Percentiles rank a stretch among this genome's conserved stretches.
These are phyloP conservation scores for Mortierella antarctica DNA, from an alignment of 192 early-diverging fungal species.

Conservation along the genomic window DNA sequence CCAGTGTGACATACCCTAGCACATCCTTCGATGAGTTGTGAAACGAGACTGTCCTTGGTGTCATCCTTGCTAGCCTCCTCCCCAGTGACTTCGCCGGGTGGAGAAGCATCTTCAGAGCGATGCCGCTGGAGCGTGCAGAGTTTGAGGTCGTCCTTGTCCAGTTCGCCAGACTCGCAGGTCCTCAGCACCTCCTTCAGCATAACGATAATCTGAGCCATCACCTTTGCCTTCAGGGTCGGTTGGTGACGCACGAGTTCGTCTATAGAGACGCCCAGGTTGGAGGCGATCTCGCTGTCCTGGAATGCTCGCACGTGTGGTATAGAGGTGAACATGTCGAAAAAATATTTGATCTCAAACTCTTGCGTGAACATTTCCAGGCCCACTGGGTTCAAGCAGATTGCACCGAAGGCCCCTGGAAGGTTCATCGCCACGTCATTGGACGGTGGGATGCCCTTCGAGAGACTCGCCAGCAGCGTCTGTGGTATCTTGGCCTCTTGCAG, in stretches of 20 bases:
- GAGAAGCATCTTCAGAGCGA: conserved; percentile 23
- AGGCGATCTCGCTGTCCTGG: conserved; percentile 85
- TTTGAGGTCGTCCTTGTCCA: conserved; percentile 63
- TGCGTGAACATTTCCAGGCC: conserved; percentile 88
- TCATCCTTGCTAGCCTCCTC: conserved; percentile 58
- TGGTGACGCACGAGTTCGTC: conserved; percentile 98
- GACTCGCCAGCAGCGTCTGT: conserved; percentile 78
- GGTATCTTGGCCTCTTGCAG: conserved; percentile 94
- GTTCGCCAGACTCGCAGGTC: conserved; percentile 66
- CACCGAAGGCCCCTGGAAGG: conserved; percentile 93
- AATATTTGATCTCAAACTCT: conserved; percentile 75
- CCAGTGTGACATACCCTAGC: conserved; percentile 62
- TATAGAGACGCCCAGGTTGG: conserved; percentile 84
- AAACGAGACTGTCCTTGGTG: conserved; percentile 63
- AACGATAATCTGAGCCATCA: conserved; percentile 74
- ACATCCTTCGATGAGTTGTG: conserved; percentile 72
- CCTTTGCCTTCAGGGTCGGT: conserved; percentile 79
- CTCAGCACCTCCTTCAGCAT: conserved; percentile 76
- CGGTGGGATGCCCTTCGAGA: conserved; percentile 78
- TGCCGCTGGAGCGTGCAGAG: conserved; percentile 35
- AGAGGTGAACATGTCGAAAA: conserved; percentile 81
- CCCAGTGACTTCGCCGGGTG: conserved; percentile 26
- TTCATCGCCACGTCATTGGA: conserved; percentile 84
- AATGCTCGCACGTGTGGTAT: conserved; percentile 81
- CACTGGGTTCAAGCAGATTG: conserved; percentile 90